Evolutionary conservation across 2,329 filamentous ascomycete genomes (phyloP), one percentile per base, ranked within the genome.

Genomic region (Cladophialophora immunda): DNA sequence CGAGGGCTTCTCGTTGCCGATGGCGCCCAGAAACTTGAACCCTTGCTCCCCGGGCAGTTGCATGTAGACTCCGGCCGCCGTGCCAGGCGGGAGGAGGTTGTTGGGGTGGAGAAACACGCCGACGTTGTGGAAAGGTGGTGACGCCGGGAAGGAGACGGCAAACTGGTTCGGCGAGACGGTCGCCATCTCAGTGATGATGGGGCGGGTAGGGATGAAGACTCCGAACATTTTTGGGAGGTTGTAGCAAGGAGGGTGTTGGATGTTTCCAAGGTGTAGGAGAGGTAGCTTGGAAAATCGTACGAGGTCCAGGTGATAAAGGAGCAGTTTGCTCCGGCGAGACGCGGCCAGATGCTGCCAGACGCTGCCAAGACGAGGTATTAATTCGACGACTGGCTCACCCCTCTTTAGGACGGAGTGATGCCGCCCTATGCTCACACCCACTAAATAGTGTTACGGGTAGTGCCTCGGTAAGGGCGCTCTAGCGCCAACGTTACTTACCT

Each of bases 61-160:
- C 56, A 97, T 86, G 81, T 97, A 98, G 70, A 99, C 94, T 55
- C 93, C 92, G 15, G 94, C 95, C 4, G 93, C 94, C 22, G 91
- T 91, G 72, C 88, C 86, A 3, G 86, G 83, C 0, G 94, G 94
- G 0, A 99, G 84, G 9, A 85, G 79, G 9, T 90, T 84, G 52
- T 90, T 91, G 0, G 95, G 96, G 0, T 97, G 87, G 38, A 97
- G 84, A 81, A 98, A 97, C 65, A 98, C 89, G 74, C 93, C 91
- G 63, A 98, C 86, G 77, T 98, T 93, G 62, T 82, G 84, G 78
- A 90, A 89, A 4, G 82, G 74, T 1, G 87, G 85, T 29, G 77
- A 74, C 6, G 86, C 78, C 17, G 90, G 89, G 78, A 95, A 93
- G 59, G 87, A 81, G 78, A 90, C 89, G 59, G 87, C 85, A 77